Evolutionary conservation across 1,284 basidiomycete species (phyloP), one percentile per base, ranked within the genome.

Genomic region (Sphaerobolus stellatus): DNA sequence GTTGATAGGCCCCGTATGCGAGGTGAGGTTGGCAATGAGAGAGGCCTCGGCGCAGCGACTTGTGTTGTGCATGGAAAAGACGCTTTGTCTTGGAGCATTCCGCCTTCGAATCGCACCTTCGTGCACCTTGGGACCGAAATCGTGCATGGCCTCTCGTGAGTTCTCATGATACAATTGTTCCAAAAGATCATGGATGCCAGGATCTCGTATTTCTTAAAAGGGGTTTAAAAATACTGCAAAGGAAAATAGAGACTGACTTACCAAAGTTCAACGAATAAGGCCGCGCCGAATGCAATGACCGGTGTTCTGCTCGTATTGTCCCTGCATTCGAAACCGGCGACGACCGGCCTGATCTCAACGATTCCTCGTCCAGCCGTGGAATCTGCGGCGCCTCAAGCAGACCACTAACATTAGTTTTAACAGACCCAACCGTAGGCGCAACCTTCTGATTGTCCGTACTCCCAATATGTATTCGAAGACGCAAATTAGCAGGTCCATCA

Each of bases 121-220:
- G 60, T 89, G 87, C 2, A 94, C 82, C 48, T 81, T 82, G 1
- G 94, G 92, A 4, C 94, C 94, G 65, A 98, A 95, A 65, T 98
- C 94, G 33, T 87, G 79, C 57, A 92, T 83, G 1, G 92, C 78
- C 60, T 95, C 92, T 30, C 87, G 84, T 64, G 75, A 77, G 60
- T 87, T 92, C 65, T 95, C 92, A 46, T 93, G 75, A 66, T 94
- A 95, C n/a, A 94, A 76, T 52, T 91, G 88, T 64, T 97, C 94
- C 14, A 98, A 75, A 14, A 94, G 74, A 51, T 90, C 88, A 64
- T 83, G 88, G 59, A 97, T 90, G 2, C 90, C 90, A 24, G 87
- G 83, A 64, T 96, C 94, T 63, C 90, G 87, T 0, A 90, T 90
- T 62, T 96, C 94, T 90, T 59, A 56, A 57, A 27, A 16, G 9